Base-by-base conservation (phyloP, 257 asterid genomes). In the Solanum habrochaites region DNA sequence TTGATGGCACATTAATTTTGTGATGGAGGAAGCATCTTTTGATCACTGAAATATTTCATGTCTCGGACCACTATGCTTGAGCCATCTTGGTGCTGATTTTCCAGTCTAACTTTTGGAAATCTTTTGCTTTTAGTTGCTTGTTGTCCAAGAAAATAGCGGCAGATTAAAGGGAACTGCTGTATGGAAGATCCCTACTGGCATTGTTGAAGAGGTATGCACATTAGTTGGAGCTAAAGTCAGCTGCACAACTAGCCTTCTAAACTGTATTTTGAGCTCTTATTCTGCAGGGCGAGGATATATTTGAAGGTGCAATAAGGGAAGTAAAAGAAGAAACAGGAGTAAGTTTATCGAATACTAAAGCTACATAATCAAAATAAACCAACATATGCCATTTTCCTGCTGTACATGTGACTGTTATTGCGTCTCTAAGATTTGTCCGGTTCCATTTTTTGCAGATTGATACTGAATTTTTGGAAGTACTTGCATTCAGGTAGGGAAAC, bases 291-390 rank as follows among this genome's bases (percentile, higher is more conserved):
- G 98, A 94, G 90, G 96, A 94, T 83, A 89, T 93, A 37, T 91
- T 88, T 82, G 87, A 88, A 40, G 97, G 95, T 25, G 96, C 94
- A 58, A 91, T 49, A 86, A 91, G 97, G 90, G 97, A 93, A 92
- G 96, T 93, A 39, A 93, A 93, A 88, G 97, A 94, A 92, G 98
- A 93, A 90, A 94, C 98, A 74, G 96, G 94, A 90, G 98, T 93
- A 92, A 90, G 94, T 89, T 52, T 64, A 20, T 42, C 1, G 16
- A 16, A 49, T 81, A 1, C 42, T 11, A 49, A 77, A n/a, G 83
- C 83, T 29, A 42, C 60, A 42, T 4, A 42, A 77, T 32, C 5
- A 85, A 60, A 35, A 72, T 75, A 35, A 70, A 31, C 47, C 43
- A 43, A 4, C 7, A 13, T 14, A 66, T 85, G 72, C 23, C 10